Conservation (phyloP, 176 grass and related monocot genomes). For the Aegilops bicornis region DNA sequence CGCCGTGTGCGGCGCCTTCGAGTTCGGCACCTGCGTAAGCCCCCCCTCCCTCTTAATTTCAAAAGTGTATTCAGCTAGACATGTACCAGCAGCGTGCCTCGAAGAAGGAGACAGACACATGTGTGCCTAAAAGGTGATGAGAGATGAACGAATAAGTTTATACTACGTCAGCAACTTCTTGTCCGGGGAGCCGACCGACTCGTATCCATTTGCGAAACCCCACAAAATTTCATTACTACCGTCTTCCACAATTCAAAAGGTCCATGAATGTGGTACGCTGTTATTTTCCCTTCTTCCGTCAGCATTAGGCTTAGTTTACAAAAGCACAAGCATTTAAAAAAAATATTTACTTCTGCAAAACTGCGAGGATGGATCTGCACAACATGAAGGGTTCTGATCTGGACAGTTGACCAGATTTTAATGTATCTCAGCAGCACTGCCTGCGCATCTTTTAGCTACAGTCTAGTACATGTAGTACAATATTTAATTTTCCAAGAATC, state of each 20-base stretch:
- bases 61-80: neutral
- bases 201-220: neutral
- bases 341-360: neutral
- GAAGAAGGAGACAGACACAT: neutral
- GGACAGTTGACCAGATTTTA: neutral
- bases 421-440: neutral
- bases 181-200: neutral
- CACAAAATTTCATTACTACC: neutral
- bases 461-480: constrained; percentile 9
- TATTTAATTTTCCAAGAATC: constrained; percentile 14
- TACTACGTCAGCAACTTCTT: neutral
- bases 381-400: neutral
- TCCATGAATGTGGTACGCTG: neutral
- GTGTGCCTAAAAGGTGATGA: neutral
- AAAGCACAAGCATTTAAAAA: neutral
- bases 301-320: neutral
- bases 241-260: neutral
- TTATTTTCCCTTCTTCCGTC: no score
- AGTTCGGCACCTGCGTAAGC: constrained; percentile 78
- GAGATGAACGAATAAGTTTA: neutral
- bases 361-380: neutral
- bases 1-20: constrained; percentile 79
- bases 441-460: neutral
- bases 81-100: neutral
- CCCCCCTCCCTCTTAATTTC: neutral